These are phyloP conservation scores for Nitzschia sp. DNA, from an alignment of 108 stramenopile genomes.

Conservation along the genomic window DNA sequence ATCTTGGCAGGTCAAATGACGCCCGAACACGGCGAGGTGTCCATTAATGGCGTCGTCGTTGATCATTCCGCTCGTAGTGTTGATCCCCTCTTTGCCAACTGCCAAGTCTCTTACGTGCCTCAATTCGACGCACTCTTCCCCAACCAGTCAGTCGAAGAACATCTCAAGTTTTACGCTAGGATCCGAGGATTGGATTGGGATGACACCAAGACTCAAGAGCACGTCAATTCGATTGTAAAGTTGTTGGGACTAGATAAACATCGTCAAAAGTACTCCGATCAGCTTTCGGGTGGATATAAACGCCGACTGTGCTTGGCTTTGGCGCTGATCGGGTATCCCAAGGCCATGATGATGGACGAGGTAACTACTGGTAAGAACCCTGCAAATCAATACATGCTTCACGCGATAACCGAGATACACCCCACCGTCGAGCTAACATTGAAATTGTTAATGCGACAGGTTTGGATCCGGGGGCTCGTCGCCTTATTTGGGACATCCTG, in stretches of 20 bases:
- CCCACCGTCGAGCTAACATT: no score
- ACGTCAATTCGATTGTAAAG: conserved; percentile 29
- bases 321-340: conserved; percentile 78
- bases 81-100: conserved; percentile 16
- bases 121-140: conserved; percentile 68
- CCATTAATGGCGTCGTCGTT: conserved; percentile 26
- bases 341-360: conserved; percentile 83
- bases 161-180: conserved; percentile 51
- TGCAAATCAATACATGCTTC: no score
- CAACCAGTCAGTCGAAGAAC: conserved; percentile 60
- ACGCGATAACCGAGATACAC: no score
- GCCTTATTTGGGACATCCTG: conserved; percentile 55
- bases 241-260: conserved; percentile 33
- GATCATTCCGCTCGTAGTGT: background rate
- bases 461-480: conserved; percentile 61
- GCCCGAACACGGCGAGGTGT: conserved; percentile 33
- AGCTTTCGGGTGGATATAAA: conserved; percentile 90
- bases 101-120: conserved; percentile 55
- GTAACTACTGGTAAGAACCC: conserved; percentile 58
- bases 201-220: conserved; percentile 26
- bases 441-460: no score
- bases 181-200: conserved; percentile 49
- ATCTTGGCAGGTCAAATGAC: conserved; percentile 36
- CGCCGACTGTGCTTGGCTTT: conserved; percentile 87
- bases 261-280: conserved; percentile 28